A percentile compares a stretch with the other conserved stretches of the same genome.
Evolutionary conservation across 352 stramenopile genomes (phyloP).

Genomic region (Pythium oligandrum): DNA sequence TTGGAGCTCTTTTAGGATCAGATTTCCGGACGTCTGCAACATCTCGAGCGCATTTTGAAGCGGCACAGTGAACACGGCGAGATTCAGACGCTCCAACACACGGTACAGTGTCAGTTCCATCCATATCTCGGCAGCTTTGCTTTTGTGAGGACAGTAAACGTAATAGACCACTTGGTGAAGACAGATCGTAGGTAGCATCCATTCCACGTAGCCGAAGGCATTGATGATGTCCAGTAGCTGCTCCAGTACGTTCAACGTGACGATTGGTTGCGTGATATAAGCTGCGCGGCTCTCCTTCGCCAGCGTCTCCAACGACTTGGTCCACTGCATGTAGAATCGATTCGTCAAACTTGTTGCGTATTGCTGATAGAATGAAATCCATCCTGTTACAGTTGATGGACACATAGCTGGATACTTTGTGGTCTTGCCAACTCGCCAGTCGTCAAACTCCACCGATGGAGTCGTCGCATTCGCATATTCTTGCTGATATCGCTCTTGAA

Average conservation of each 20-base stretch:
- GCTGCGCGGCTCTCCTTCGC: not conserved
- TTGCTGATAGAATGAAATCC: slow-evolving; percentile 46
- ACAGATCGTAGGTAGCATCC: slow-evolving; percentile 37
- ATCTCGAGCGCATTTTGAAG: slow-evolving; percentile 53
- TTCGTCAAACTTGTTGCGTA: slow-evolving; percentile 27
- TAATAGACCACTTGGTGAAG: slow-evolving; percentile 53
- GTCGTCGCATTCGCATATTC: slow-evolving; percentile 24
- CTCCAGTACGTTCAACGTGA: slow-evolving; percentile 45
- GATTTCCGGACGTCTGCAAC: slow-evolving; percentile 31
- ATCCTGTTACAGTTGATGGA: slow-evolving; percentile 25
- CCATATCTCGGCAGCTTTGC: slow-evolving; percentile 39
- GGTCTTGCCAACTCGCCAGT: slow-evolving; percentile 41
- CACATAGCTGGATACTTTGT: slow-evolving; percentile 14
- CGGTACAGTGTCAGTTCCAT: slow-evolving; percentile 47
- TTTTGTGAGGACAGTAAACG: slow-evolving; percentile 25
- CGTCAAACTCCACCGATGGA: slow-evolving; percentile 37
- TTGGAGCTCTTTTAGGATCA: slow-evolving; percentile 45
- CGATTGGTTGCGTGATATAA: slow-evolving; percentile 42
- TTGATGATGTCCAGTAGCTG: slow-evolving; percentile 35
- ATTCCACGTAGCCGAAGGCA: slow-evolving; percentile 13
- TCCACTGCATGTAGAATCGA: slow-evolving; percentile 56
- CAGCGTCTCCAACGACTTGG: slow-evolving; percentile 20
- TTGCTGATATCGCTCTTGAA: slow-evolving; percentile 31
- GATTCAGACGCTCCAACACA: slow-evolving; percentile 40
- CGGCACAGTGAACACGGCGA: slow-evolving; percentile 30